A percentile compares a stretch with the other conserved stretches of the same genome.
Conservation (phyloP, 129 eudicot species). For the Artemisia tridentata region DNA sequence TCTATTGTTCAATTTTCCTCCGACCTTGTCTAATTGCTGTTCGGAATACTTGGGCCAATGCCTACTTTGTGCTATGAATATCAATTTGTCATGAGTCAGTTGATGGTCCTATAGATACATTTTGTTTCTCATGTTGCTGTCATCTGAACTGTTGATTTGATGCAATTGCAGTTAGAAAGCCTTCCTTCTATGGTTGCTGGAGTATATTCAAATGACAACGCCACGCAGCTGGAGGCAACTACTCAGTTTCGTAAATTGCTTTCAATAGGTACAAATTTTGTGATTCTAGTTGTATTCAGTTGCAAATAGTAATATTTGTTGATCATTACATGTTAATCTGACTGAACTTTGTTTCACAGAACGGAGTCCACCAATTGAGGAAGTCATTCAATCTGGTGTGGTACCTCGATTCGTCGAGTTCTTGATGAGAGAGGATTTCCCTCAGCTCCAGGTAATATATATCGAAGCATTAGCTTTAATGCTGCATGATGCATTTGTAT, state of each 20-base stretch:
- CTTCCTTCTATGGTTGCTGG: constrained; percentile 82
- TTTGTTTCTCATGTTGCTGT: constrained; percentile 15
- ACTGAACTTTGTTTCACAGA: constrained; percentile 37
- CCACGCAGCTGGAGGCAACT: constrained; percentile 82
- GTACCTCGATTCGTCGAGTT: constrained; percentile 90
- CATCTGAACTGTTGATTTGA: constrained; percentile 7
- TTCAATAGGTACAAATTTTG: constrained; percentile 57
- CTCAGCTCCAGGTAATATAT: constrained; percentile 79
- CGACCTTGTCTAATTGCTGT: constrained; percentile 11
- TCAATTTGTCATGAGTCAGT: background rate
- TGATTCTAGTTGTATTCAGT: constrained; percentile 7
- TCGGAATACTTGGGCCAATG: background rate
- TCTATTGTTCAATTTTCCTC: background rate
- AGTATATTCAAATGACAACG: constrained; percentile 59
- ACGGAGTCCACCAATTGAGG: constrained; percentile 87
- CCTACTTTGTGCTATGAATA: constrained; percentile 14
- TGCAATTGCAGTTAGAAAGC: constrained; percentile 64
- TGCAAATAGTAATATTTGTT: background rate
- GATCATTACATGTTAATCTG: background rate
- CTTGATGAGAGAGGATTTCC: constrained; percentile 73
- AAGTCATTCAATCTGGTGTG: constrained; percentile 89
- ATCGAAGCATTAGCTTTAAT: background rate
- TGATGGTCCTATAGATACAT: constrained; percentile 2
- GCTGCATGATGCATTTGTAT: background rate
- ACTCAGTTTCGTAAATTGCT: constrained; percentile 89